phyloP scores from a whole-genome alignment of 768 basidiomycete species.

The Phylloporus rhodoxanthus region DNA sequence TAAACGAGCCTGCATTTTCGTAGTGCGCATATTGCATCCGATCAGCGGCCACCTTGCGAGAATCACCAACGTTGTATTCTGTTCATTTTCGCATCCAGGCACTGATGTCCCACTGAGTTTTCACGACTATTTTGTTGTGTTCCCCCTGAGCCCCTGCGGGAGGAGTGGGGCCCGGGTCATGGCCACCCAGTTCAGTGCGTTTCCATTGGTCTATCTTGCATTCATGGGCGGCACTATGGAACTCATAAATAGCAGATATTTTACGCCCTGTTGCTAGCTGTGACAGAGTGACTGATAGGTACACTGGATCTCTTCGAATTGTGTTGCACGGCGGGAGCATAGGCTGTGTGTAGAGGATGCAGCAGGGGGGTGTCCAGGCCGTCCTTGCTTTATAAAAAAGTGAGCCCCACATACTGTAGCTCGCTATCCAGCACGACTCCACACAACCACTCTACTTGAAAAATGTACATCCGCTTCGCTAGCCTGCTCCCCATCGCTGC shows the following conservation, averaged over 20 bases:
- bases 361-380: too few species aligned
- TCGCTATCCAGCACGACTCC: neutral
- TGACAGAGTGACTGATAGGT: neutral
- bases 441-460: neutral
- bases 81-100: neutral
- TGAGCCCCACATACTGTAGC: too few species aligned
- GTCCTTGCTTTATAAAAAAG: constrained; percentile 9
- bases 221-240: neutral
- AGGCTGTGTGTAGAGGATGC: neutral
- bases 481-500: constrained; percentile 9
- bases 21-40: neutral
- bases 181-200: too few species aligned
- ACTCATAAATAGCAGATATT: neutral
- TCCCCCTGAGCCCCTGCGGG: too few species aligned
- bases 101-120: neutral
- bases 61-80: neutral
- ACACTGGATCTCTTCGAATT: neutral
- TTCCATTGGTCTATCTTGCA: neutral
- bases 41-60: neutral
- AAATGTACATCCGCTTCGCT: constrained; percentile 9
- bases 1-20: too few species aligned
- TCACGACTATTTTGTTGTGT: neutral
- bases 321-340: neutral
- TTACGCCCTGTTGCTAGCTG: neutral
- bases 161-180: neutral